Evolutionary conservation across 75 land plant genomes (phyloP), one percentile per base, ranked within the genome.

Genomic region (Cryptomeria japonica): DNA sequence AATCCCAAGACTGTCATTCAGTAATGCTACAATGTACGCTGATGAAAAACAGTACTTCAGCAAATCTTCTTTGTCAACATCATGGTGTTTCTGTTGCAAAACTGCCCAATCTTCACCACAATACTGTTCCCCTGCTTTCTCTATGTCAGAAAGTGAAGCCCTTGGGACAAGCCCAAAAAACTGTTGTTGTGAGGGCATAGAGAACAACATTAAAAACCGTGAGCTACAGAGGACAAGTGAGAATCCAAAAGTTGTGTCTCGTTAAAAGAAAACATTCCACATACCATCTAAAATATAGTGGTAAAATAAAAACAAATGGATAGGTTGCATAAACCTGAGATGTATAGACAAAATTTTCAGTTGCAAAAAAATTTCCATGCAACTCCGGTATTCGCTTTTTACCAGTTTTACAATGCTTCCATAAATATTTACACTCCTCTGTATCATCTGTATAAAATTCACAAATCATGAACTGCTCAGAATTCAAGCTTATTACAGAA

Each of bases 1-100:
- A 75, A 98, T 92, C 64, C 96, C 97, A 87, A 98, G 94, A 86
- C 97, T 91, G 51, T 98, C 96, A 90, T 98, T 95, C 37, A 98
- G 90, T 22, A 98, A 87, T 38, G 99, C 99, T 86, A 98, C 99
- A 80, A 97, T 95, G 90, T 97, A 98, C 47, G 99, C 99, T 18
- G 99, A 94, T 46, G 99, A 98, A 87, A 98, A 98, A 78, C 99
- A 98, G 88, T 94, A 97, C 70, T 89, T 93, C 36, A 91, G 84
- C 46, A 97, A 83, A 90, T 98, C 98, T 80, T 92, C 96, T 34
- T 94, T 93, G 6, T 89, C 87, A 12, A 91, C 47, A 37, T 84
- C 86, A 51, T 76, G 41, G 87, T 95, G 91, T 46, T 90, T 91
- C 39, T 90, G 87, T 76, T 87, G 94, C 73, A 95, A 82, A 28